Conservation (phyloP, 2,329 filamentous ascomycete genomes). For the Amauroascus verrucosus region DNA sequence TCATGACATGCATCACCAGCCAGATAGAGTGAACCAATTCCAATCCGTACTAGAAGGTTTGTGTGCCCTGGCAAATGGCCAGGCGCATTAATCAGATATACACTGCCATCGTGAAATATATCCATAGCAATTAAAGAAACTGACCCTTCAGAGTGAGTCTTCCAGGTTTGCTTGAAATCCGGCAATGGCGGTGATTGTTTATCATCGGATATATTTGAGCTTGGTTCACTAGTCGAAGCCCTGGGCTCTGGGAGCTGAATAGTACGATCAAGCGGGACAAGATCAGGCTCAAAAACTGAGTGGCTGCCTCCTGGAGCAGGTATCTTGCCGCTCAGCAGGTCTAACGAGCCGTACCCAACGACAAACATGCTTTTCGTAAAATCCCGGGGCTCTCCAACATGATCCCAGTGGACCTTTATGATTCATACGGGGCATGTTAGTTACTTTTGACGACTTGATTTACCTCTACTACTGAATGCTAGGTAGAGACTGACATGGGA, state of each 20-base stretch:
- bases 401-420: conserved; percentile 32
- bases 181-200: conserved; percentile 20
- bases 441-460: conserved; percentile 12
- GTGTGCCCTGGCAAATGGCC: conserved; percentile 28
- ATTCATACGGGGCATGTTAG: neutral
- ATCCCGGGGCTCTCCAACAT: conserved; percentile 34
- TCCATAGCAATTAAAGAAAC: conserved; percentile 21
- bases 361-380: conserved; percentile 32
- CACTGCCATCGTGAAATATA: conserved; percentile 23
- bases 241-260: neutral
- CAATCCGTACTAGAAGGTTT: conserved; percentile 23
- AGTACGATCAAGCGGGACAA: neutral
- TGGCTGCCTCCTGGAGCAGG: conserved; percentile 19
- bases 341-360: conserved; percentile 25
- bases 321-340: conserved; percentile 17
- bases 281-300: conserved; percentile 22
- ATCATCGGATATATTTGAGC: conserved; percentile 19
- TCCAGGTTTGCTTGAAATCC: conserved; percentile 19
- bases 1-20: conserved; percentile 29
- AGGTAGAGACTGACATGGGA: conserved; percentile 28
- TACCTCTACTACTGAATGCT: neutral
- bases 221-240: neutral
- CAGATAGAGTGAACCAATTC: conserved; percentile 21
- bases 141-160: conserved; percentile 11
- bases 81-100: conserved; percentile 25